A percentile compares a stretch with the other conserved stretches of the same genome.
Evolutionary conservation across 2,329 filamentous ascomycete species (phyloP).

Genomic region (Diplocarpon mali): DNA sequence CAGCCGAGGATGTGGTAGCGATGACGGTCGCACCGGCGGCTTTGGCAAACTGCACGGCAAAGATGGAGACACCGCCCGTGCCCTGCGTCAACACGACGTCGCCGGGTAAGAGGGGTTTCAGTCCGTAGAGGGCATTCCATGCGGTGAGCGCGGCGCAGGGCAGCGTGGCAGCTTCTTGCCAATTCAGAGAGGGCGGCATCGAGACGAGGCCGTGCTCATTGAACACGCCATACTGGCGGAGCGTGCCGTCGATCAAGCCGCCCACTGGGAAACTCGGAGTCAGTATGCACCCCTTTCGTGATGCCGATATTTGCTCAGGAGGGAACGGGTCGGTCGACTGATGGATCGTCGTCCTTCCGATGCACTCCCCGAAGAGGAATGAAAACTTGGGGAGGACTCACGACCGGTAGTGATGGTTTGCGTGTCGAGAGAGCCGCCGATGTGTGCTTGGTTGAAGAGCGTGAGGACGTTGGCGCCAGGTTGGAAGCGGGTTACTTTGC

Average conservation of each 20-base stretch:
- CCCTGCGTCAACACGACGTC: constrained; percentile 33
- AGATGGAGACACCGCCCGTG: constrained; percentile 32
- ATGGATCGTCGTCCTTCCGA: too few species aligned
- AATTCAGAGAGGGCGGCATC: constrained; percentile 39
- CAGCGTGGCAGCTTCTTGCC: constrained; percentile 37
- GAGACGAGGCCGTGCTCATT: constrained; percentile 47
- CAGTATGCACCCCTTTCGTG: too few species aligned
- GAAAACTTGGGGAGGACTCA: too few species aligned
- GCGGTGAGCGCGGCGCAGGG: constrained; percentile 42
- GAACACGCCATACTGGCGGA: constrained; percentile 38
- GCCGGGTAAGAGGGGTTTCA: constrained; percentile 27
- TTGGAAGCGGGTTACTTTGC: constrained; percentile 44
- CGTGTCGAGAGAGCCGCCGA: constrained; percentile 18
- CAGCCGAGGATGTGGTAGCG: constrained; percentile 31
- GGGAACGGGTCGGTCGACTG: too few species aligned
- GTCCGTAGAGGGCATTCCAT: constrained; percentile 47
- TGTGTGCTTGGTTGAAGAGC: constrained; percentile 41
- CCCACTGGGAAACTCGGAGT: constrained; percentile 32
- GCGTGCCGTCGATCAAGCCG: constrained; percentile 38
- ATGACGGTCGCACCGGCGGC: constrained; percentile 32
- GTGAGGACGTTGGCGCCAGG: constrained; percentile 48
- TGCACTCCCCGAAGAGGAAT: too few species aligned
- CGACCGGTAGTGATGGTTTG: constrained; percentile 31
- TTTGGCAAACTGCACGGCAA: constrained; percentile 32
- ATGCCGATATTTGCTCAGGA: too few species aligned